A percentile compares a stretch with the other conserved stretches of the same genome.
Conservation (phyloP, 441 rosid species). For the Corymbia calophylla region DNA sequence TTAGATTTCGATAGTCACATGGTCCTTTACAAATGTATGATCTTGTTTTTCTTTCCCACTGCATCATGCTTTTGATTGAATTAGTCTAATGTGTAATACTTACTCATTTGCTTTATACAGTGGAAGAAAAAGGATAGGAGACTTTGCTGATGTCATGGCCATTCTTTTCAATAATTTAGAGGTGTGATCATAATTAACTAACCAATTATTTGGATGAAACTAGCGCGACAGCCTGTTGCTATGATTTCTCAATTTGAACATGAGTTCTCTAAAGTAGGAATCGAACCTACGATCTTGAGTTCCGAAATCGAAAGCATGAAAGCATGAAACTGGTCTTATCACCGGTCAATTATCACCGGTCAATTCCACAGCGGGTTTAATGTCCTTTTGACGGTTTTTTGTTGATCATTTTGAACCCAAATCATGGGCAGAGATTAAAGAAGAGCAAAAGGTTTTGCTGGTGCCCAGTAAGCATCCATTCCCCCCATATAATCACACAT, state of each 20-base stretch:
- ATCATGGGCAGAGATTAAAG: not conserved
- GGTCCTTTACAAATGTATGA: not conserved
- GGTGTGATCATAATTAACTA: not conserved
- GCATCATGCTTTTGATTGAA: not conserved
- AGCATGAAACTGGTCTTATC: not conserved
- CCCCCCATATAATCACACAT: not conserved
- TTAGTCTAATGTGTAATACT: not conserved
- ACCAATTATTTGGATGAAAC: not conserved
- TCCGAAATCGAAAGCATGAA: no score
- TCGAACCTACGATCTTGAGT: not conserved
- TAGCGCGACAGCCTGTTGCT: not conserved
- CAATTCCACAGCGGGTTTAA: not conserved
- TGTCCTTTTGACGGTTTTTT: fast-evolving
- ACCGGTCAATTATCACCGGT: not conserved
- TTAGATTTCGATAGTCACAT: no score
- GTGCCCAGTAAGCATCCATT: not conserved
- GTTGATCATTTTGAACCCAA: not conserved
- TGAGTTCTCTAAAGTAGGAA: not conserved
- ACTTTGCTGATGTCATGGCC: not conserved
- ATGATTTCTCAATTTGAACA: not conserved
- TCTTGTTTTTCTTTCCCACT: not conserved
- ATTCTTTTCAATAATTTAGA: not conserved
- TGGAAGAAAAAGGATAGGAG: not conserved
- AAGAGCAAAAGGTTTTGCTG: not conserved
- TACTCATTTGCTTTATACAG: not conserved